A percentile compares a stretch with the other conserved stretches of the same genome.
Conservation (phyloP, 75 land plant genomes). For the Pseudotsuga menziesii region DNA sequence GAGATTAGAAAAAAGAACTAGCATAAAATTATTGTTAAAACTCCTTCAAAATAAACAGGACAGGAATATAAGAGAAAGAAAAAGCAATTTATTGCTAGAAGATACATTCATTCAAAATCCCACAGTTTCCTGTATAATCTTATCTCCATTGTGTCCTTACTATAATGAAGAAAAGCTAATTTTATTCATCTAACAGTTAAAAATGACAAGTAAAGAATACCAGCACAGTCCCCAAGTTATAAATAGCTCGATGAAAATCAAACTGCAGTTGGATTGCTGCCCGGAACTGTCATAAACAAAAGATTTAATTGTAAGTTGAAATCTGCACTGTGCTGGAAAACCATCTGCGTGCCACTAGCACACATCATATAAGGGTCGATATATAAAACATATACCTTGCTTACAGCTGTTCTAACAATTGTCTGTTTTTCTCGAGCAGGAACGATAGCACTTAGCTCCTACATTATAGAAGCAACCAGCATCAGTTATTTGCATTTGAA, state of each 20-base stretch:
- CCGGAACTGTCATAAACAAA: slow-evolving; percentile 64
- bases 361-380: slow-evolving; percentile 11
- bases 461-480: neutral
- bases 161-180: neutral
- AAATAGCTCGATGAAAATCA: slow-evolving; percentile 98
- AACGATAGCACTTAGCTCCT: slow-evolving; percentile 98
- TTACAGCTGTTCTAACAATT: slow-evolving; percentile 85
- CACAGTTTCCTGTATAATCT: neutral
- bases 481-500: no score
- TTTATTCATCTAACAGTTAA: neutral
- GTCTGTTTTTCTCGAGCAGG: slow-evolving; percentile 79
- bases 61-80: neutral
- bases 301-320: neutral
- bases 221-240: slow-evolving; percentile 98
- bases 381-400: slow-evolving; percentile 58
- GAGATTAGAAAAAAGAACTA: neutral
- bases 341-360: neutral
- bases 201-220: slow-evolving; percentile 26
- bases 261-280: slow-evolving; percentile 91
- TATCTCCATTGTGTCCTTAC: neutral
- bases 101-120: neutral
- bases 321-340: neutral
- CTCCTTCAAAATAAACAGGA: neutral
- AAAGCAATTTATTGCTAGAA: neutral
- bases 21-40: neutral